A percentile compares a stretch with the other conserved stretches of the same genome.
phyloP scores from a whole-genome alignment of 441 rosid genomes.

The Croton setiger region DNA sequence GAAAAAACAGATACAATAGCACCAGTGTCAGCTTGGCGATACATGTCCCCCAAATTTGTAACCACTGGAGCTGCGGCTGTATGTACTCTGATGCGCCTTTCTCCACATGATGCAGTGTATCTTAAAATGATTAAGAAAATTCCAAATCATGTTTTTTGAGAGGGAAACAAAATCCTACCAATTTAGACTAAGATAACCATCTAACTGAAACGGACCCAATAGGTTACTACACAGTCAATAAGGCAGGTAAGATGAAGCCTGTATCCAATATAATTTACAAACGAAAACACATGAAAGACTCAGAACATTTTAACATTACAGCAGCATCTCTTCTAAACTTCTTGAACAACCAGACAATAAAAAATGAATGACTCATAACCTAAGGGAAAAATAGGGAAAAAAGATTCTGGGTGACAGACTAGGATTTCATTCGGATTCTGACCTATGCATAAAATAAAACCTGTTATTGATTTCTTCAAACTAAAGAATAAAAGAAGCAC shows the following conservation, averaged over 20 bases:
- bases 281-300: background rate
- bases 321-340: background rate
- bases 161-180: slow-evolving; percentile 9
- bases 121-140: slow-evolving; percentile 54
- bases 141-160: background rate
- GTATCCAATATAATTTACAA: background rate
- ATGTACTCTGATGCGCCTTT: slow-evolving; percentile 98
- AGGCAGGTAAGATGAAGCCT: background rate
- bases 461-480: background rate
- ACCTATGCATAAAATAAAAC: background rate
- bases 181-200: slow-evolving; percentile 13
- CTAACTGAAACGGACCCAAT: slow-evolving; percentile 15
- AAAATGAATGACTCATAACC: background rate
- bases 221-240: background rate
- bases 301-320: background rate
- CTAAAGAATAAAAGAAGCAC: background rate
- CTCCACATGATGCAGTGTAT: slow-evolving; percentile 99
- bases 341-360: background rate
- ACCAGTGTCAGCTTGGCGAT: slow-evolving; percentile 90
- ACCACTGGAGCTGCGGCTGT: slow-evolving; percentile 93
- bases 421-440: background rate
- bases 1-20: slow-evolving; percentile 79
- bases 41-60: slow-evolving; percentile 95
- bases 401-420: background rate
- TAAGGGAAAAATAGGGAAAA: background rate